Percentiles rank a stretch among this genome's conserved stretches.
phyloP scores from a whole-genome alignment of 805 yeast genomes.

The Pichia nanzhaoensis region DNA sequence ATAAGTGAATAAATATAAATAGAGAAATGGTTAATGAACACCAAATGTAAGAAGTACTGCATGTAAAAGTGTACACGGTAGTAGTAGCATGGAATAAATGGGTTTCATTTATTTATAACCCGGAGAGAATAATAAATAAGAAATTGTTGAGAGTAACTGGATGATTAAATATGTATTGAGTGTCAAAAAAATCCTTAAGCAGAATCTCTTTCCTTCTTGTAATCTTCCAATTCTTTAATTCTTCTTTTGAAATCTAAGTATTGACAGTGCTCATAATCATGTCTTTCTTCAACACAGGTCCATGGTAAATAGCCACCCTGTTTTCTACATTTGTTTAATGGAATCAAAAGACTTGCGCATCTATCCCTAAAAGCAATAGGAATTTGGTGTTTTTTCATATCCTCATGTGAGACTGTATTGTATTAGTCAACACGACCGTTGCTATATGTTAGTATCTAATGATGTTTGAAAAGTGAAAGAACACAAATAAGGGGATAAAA shows the following conservation, averaged over 20 bases:
- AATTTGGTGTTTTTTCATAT: constrained; percentile 70
- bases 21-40: not conserved
- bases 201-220: constrained; percentile 36
- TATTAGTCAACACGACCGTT: no score
- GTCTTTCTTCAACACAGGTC: constrained; percentile 74
- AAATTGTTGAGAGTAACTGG: no score
- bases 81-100: not conserved
- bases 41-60: no score
- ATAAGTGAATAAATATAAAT: not conserved
- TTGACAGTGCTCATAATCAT: constrained; percentile 79
- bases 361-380: constrained; percentile 80
- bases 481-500: no score
- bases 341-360: constrained; percentile 62
- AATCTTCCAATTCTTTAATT: constrained; percentile 59
- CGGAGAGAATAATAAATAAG: not conserved
- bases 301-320: constrained; percentile 56
- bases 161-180: no score
- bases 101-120: not conserved
- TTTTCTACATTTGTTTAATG: constrained; percentile 54
- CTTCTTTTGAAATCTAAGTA: constrained; percentile 76
- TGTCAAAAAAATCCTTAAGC: not conserved
- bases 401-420: constrained; percentile 68
- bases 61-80: not conserved
- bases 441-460: not conserved
- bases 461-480: not conserved